Conservation (phyloP, 768 basidiomycete species). For the Tricholoma saponaceum region DNA sequence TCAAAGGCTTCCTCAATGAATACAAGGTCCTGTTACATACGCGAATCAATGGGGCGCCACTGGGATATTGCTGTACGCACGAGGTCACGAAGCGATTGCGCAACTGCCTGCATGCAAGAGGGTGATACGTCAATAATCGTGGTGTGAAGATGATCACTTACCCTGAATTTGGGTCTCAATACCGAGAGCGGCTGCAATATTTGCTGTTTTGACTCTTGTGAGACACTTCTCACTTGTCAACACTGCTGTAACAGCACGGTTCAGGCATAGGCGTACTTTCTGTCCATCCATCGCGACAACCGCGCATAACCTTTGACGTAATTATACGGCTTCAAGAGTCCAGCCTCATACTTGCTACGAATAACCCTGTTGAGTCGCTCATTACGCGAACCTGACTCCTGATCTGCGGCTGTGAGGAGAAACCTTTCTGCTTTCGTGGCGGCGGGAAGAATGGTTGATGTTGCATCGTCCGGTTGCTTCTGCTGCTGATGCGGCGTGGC, state of each 20-base stretch:
- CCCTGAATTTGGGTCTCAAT: slow-evolving; percentile 80
- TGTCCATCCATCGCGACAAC: slow-evolving; percentile 91
- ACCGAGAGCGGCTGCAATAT: slow-evolving; percentile 88
- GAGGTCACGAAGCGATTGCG: slow-evolving; percentile 80
- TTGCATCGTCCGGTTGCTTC: slow-evolving; percentile 16
- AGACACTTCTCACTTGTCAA: slow-evolving; percentile 50
- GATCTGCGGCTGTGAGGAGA: slow-evolving; percentile 91
- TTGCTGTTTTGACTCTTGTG: slow-evolving; percentile 86
- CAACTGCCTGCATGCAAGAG: slow-evolving; percentile 51
- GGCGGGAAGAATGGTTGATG: slow-evolving; percentile 58
- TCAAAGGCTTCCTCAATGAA: slow-evolving; percentile 99
- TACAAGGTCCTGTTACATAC: slow-evolving; percentile 67
- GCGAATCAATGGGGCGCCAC: slow-evolving; percentile 2
- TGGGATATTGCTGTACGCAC: slow-evolving; percentile 33
- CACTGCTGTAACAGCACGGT: not conserved
- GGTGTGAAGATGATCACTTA: slow-evolving; percentile 26
- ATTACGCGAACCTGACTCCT: slow-evolving; percentile 85
- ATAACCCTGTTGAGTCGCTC: slow-evolving; percentile 90
- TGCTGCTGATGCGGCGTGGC: slow-evolving; percentile 5
- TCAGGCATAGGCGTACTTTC: slow-evolving; percentile 53
- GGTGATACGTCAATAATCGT: not conserved
- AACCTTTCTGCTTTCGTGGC: slow-evolving; percentile 85
- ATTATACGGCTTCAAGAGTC: slow-evolving; percentile 91
- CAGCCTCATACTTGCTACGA: slow-evolving; percentile 95
- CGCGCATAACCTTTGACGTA: slow-evolving; percentile 95